These are phyloP conservation scores for Malus hybrid DNA, from an alignment of 331 rosid species.

Conservation along the genomic window DNA sequence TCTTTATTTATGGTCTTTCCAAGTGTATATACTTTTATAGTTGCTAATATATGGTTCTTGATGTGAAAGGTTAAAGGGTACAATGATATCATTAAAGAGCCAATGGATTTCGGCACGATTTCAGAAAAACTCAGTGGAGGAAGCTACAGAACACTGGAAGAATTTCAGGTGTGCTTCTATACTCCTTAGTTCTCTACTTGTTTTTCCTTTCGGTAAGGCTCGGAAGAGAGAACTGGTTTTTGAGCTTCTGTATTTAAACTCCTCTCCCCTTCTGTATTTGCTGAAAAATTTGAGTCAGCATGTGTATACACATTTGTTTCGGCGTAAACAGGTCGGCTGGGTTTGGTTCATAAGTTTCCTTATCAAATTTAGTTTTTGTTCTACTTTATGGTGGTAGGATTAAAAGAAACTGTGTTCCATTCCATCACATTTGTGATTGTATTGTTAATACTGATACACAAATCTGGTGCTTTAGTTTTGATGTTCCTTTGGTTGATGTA, in stretches of 20 bases:
- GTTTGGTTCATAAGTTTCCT: not conserved
- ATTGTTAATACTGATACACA: not conserved
- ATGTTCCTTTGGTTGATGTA: constrained; percentile 3
- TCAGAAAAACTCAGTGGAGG: constrained; percentile 13
- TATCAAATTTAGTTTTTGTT: not conserved
- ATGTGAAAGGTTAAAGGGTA: constrained; percentile 16
- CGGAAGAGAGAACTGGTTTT: not conserved
- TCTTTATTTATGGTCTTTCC: not conserved
- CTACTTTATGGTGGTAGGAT: not conserved
- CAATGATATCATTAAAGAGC: constrained; percentile 19
- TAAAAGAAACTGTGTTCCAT: not conserved
- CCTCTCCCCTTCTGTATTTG: not conserved
- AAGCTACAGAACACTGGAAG: constrained; percentile 11
- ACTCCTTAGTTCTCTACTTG: not conserved
- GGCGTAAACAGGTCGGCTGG: not conserved
- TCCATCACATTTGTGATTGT: not conserved
- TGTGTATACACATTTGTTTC: not conserved
- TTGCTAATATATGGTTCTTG: not conserved
- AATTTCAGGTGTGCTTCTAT: constrained; percentile 18
- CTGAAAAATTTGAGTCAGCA: not conserved
- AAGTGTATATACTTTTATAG: not conserved
- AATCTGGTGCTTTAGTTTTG: not conserved
- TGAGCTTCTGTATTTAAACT: not conserved
- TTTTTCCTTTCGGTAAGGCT: not conserved
- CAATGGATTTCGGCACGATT: constrained; percentile 22